Evolutionary conservation across 2,329 filamentous ascomycete genomes (phyloP), one percentile per base, ranked within the genome.

Genomic region (Penicillium fuscoglaucum): DNA sequence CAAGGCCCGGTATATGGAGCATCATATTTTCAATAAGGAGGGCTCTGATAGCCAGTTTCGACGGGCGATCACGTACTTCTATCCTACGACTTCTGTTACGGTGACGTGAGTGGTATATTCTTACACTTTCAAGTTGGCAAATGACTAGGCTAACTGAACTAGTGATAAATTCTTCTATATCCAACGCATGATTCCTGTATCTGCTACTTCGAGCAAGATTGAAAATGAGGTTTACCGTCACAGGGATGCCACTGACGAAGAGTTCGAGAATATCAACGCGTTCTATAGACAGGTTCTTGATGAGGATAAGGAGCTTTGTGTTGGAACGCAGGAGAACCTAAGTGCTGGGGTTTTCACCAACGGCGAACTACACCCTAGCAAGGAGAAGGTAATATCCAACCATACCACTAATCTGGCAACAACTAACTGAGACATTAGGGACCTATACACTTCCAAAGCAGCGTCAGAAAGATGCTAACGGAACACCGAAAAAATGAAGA

Each of bases 241-340:
- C 77, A 83, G 82, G 67, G 73, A 83, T 66, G 80, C 84, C 1
- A 79, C 78, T 3, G 81, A 87, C 29, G 82, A 83, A 31, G 80
- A 85, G 57, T 87, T 87, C 64, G 72, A 78, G 6, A 71, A 78
- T 55, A 83, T 87, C 70, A 81, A 79, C 69, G 73, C 79, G 46
- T 84, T 87, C 62, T 88, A 86, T 75, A 84, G 84, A 72, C 82
- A 83, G 46, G 81, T 88, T 68, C 82, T 87, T 78, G 79, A 80
- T 1, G 85, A 88, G 69, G 86, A 88, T 73, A 87, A 86, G 66
- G 77, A 82, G 17, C 79, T 88, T 12, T 87, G 84, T 72, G 75
- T 80, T 63, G 79, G 78, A 5, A 81, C 83, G 0, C 85, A 88
- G 67, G 77, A 77, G 67, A 88, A 87, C 70, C 75, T 87, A 61